Evolutionary conservation across 2,329 filamentous ascomycete species (phyloP).

Genomic region (Escovopsis sp.): DNA sequence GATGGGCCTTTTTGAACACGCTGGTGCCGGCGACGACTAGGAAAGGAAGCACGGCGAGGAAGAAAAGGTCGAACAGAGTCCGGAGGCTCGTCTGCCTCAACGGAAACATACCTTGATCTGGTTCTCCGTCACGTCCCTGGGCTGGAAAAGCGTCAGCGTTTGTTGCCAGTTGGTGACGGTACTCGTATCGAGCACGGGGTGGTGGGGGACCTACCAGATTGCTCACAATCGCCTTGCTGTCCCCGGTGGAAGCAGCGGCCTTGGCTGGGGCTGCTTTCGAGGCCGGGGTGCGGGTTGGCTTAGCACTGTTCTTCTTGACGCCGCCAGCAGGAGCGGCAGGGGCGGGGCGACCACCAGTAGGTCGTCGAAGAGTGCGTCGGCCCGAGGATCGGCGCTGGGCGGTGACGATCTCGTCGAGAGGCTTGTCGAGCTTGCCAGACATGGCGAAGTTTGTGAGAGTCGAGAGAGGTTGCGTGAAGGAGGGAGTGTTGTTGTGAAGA

Average conservation of each 20-base stretch:
- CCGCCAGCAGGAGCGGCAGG: slow-evolving; percentile 65
- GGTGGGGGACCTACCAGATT: slow-evolving; percentile 60
- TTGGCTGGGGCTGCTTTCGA: slow-evolving; percentile 51
- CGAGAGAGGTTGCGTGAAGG: not conserved
- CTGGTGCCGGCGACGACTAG: slow-evolving; percentile 13
- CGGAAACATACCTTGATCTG: slow-evolving; percentile 99
- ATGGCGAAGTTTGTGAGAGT: slow-evolving; percentile 35
- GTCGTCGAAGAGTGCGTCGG: slow-evolving; percentile 34
- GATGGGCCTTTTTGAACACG: slow-evolving; percentile 2
- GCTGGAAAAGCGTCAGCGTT: slow-evolving; percentile 46
- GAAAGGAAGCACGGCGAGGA: slow-evolving; percentile 24
- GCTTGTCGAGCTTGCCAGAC: slow-evolving; percentile 92
- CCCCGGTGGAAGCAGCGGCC: slow-evolving; percentile 45
- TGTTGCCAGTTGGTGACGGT: not conserved
- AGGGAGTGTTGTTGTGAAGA: not conserved
- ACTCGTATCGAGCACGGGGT: not conserved
- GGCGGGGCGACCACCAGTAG: slow-evolving; percentile 35
- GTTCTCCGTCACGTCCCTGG: slow-evolving; percentile 87
- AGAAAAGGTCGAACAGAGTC: slow-evolving; percentile 53
- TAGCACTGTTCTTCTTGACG: slow-evolving; percentile 63
- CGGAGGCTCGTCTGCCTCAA: slow-evolving; percentile 53
- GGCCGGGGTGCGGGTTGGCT: slow-evolving; percentile 40
- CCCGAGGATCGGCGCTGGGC: slow-evolving; percentile 48
- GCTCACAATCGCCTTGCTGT: slow-evolving; percentile 97
- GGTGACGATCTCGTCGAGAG: slow-evolving; percentile 93